phyloP scores from a whole-genome alignment of 495 filamentous ascomycete genomes.

The Penicillium roqueforti region DNA sequence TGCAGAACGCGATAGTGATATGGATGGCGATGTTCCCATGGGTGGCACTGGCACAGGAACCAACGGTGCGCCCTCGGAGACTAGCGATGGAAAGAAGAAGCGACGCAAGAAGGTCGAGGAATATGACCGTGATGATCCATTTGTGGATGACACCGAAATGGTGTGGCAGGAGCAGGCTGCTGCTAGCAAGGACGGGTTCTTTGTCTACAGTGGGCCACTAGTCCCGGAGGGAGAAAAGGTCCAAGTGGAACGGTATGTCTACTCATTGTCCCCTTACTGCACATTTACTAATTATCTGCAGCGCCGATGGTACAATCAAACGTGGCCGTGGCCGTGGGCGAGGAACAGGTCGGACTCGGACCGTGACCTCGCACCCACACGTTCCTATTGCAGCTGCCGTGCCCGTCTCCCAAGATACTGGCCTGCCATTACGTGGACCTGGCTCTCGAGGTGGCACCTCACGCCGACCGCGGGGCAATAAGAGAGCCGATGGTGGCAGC shows the following conservation, averaged over 20 bases:
- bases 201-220: constrained; percentile 81
- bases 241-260: constrained; percentile 64
- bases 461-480: constrained; percentile 76
- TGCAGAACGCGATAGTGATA: constrained; percentile 47
- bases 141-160: constrained; percentile 94
- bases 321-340: constrained; percentile 72
- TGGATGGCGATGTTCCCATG: constrained; percentile 75
- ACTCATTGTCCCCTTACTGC: neutral
- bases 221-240: constrained; percentile 86
- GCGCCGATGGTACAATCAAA: constrained; percentile 71
- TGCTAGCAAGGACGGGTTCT: constrained; percentile 87
- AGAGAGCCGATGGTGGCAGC: constrained; percentile 62
- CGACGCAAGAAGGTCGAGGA: constrained; percentile 84
- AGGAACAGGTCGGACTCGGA: constrained; percentile 47
- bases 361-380: constrained; percentile 36
- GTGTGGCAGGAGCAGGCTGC: constrained; percentile 95
- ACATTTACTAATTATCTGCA: constrained; percentile 35
- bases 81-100: constrained; percentile 57
- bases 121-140: constrained; percentile 94
- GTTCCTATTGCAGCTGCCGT: constrained; percentile 39
- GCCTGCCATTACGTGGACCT: constrained; percentile 58
- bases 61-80: constrained; percentile 48
- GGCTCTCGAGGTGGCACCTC: constrained; percentile 77
- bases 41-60: constrained; percentile 48
- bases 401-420: constrained; percentile 45